Base-by-base conservation (phyloP, 306 rosid species). In the Malus asiatica region DNA sequence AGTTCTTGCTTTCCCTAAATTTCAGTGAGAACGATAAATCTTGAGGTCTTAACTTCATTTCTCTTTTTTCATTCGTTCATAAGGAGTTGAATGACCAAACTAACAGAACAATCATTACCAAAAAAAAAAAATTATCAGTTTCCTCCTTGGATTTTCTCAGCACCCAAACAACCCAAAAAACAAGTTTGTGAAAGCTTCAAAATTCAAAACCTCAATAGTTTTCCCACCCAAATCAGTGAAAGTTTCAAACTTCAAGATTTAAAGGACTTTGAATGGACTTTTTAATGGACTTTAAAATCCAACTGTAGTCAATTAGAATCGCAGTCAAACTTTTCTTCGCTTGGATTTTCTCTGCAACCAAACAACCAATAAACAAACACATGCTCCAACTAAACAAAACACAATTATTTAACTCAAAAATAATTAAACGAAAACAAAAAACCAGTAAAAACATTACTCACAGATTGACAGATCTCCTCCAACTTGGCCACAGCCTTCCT, bases 381-480 rank as follows among this genome's bases (percentile, higher is more conserved):
- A 5, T 57, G 29, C 46, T 46, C 30, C 11, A 33, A 76, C 13
- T 18, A 64, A 64, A 13, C 33, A 82, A 46, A 32, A 60, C 52
- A 11, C 22, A 2, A 46, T 38, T 27, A 27, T 4, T 63, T 4
- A 78, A 40, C 42, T 52, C 22, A 23, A 6, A n/a, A 12, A 61
- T 46, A 23, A 52, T 11, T 35, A 23, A 55, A 58, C 11, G 14
- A 23, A 62, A 30, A 11, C 6, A 48, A 76, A 63, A 63, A 25
- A 82, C 7, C 8, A 72, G 4, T 42, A 80, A 16, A 46, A 32
- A 22, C 32, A 33, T 52, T 25, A 82, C 93, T 90, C 62, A 92
- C 99, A 78, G 87, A 77, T 12, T 89, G 88, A 57, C 90, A 84
- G 23, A 88, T 83, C 61, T 76, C 90, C 84, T 95, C 97, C 76